A percentile compares a stretch with the other conserved stretches of the same genome.
These are phyloP conservation scores for Cyanodermella asteris DNA, from an alignment of 2,329 filamentous ascomycete genomes.

Conservation along the genomic window DNA sequence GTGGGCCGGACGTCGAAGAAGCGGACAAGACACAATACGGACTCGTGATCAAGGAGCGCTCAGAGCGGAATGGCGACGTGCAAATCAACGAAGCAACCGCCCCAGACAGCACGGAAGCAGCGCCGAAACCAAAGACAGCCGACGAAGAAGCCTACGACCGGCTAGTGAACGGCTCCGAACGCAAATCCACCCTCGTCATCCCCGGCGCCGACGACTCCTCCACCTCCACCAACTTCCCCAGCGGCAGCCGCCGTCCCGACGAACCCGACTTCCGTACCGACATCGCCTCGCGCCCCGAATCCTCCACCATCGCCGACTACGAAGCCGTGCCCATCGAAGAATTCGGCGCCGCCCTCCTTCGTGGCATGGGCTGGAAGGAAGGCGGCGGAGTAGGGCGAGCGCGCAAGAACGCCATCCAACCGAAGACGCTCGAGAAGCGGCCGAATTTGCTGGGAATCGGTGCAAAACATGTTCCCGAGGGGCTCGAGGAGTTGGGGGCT, in stretches of 20 bases:
- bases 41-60: no score
- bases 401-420: constrained; percentile 32
- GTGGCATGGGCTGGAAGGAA: constrained; percentile 89
- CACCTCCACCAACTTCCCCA: constrained; percentile 14
- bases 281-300: constrained; percentile 48
- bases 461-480: constrained; percentile 50
- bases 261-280: constrained; percentile 49
- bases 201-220: constrained; percentile 12
- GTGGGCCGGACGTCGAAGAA: neutral
- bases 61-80: no score
- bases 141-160: constrained; percentile 46
- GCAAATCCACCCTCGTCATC: constrained; percentile 33
- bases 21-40: neutral
- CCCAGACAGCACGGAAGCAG: constrained; percentile 6
- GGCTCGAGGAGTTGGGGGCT: constrained; percentile 49
- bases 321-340: constrained; percentile 79
- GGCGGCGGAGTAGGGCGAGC: constrained; percentile 36
- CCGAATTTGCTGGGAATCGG: constrained; percentile 73
- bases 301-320: constrained; percentile 64
- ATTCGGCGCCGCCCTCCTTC: constrained; percentile 72
- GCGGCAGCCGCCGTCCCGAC: constrained; percentile 25
- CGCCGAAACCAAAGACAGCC: constrained; percentile 13
- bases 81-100: no score
- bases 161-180: constrained; percentile 34
- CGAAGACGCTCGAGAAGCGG: constrained; percentile 44